These are phyloP conservation scores for Colletotrichum tropicicola DNA, from an alignment of 2,329 filamentous ascomycete genomes.

Conservation along the genomic window DNA sequence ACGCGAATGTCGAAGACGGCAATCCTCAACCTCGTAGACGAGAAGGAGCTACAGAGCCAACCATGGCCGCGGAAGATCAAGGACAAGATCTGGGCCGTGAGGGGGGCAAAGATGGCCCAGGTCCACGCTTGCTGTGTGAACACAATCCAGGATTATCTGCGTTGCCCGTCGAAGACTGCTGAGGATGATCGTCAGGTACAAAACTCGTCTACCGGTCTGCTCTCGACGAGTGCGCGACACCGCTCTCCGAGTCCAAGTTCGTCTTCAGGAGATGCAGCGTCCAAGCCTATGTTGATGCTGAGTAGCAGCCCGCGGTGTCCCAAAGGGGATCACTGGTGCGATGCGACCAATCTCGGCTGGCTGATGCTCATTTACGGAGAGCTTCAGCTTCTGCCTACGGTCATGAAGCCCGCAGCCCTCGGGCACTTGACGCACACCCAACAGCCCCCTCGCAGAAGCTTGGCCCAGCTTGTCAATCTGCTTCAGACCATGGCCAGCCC, in stretches of 20 bases:
- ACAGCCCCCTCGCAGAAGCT: constrained; percentile 45
- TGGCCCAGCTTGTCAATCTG: constrained; percentile 54
- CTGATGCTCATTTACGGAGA: constrained; percentile 61
- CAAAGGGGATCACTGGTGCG: constrained; percentile 58
- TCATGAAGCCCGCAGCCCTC: constrained; percentile 44
- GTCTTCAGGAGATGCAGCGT: neutral
- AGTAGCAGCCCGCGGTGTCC: constrained; percentile 56
- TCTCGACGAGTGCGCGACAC: no score
- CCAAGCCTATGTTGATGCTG: constrained; percentile 37
- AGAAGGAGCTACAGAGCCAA: constrained; percentile 51
- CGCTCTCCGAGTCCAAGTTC: no score
- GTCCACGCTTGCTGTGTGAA: constrained; percentile 54
- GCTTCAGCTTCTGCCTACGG: constrained; percentile 51
- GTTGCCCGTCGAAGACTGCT: neutral
- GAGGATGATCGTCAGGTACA: no score
- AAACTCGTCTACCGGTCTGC: no score
- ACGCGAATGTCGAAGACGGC: constrained; percentile 58
- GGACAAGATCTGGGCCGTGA: constrained; percentile 57
- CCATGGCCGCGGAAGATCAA: constrained; percentile 57
- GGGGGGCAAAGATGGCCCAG: constrained; percentile 60
- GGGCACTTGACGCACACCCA: constrained; percentile 20
- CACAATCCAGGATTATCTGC: constrained; percentile 56
- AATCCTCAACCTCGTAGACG: constrained; percentile 54
- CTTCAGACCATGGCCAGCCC: constrained; percentile 55
- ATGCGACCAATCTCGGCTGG: constrained; percentile 63